Evolutionary conservation across 169 alveolate genomes (phyloP), one percentile per base, ranked within the genome.

Genomic region (Plasmodium fragile): DNA sequence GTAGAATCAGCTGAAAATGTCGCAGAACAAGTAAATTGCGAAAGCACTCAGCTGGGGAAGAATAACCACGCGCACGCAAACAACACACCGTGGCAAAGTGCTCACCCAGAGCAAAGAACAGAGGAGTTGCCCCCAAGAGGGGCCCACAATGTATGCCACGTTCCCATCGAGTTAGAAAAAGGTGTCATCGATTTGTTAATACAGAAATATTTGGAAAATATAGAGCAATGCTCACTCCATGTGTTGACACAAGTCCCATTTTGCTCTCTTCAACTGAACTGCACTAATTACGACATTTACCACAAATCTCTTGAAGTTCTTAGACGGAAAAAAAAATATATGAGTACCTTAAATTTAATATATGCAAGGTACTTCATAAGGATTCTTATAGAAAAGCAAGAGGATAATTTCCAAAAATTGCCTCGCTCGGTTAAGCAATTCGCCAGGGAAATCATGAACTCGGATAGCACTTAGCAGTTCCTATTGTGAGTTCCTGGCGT

Each of bases 221-320:
- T 91, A 3, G 85, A 81, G 59, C 72, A 5, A 1, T 91, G 94
- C 30, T 91, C 94, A 30, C 92, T 80, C 45, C 94, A 91, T 91
- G 94, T 91, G 52, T 81, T 91, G 77, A 91, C 94, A 81, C 94
- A 91, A 73, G 94, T 91, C 34, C 94, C 94, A 4, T 91, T 91
- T 81, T 91, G 94, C 59, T 91, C 85, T 28, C 72, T 91, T 41
- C 94, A 91, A 41, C 59, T 91, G 22, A 65, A 91, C 83, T 91
- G 87, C 55, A 91, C 92, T 18, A 71, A 80, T 69, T 69, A 81
- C 55, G 84, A 81, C 43, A 34, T 91, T 69, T 91, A 91, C 81
- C 55, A 91, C 83, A 91, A 91, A 52, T 91, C 94, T 13, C 83
- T 91, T 43, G 92, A 91, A 28, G 49, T 80, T 18, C 28, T 91